phyloP scores from a whole-genome alignment of 2,329 filamentous ascomycete species.

The Clarireedia paspali region DNA sequence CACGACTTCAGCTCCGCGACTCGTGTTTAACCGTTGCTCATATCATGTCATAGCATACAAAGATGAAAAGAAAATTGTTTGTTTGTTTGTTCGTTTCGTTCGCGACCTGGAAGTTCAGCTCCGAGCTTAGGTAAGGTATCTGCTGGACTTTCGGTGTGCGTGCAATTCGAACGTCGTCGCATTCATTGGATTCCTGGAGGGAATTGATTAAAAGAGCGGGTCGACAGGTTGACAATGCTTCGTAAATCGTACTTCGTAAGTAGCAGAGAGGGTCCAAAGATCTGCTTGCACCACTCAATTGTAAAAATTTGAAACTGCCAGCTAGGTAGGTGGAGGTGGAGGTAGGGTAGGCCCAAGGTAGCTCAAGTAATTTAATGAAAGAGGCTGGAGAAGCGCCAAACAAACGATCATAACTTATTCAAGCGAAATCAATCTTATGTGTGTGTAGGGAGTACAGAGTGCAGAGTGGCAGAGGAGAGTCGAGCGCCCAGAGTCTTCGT shows the following conservation, averaged over 20 bases:
- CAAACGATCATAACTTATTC: too few species aligned
- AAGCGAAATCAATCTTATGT: background rate
- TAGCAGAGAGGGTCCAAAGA: background rate
- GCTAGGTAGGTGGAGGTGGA: slow-evolving; percentile 2
- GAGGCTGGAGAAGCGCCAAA: slow-evolving; percentile 8
- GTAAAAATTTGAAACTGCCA: slow-evolving; percentile 2
- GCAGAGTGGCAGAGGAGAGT: too few species aligned
- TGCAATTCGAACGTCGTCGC: too few species aligned
- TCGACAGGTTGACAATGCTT: background rate
- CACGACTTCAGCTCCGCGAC: slow-evolving; percentile 6
- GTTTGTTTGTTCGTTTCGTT: too few species aligned
- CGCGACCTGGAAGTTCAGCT: too few species aligned
- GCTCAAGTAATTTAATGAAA: slow-evolving; percentile 5
- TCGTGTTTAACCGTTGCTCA: slow-evolving; percentile 4
- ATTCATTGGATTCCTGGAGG: background rate
- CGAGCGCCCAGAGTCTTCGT: too few species aligned
- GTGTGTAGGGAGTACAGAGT: too few species aligned
- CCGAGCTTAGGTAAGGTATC: too few species aligned
- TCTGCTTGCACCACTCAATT: slow-evolving; percentile 1
- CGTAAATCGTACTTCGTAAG: too few species aligned
- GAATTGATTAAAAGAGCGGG: background rate
- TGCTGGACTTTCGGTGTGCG: too few species aligned
- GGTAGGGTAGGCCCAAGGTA: background rate
- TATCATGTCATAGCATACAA: slow-evolving; percentile 1
- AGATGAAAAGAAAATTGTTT: too few species aligned